Evolutionary conservation across 768 basidiomycete genomes (phyloP), one percentile per base, ranked within the genome.

Genomic region (Suillus plorans): DNA sequence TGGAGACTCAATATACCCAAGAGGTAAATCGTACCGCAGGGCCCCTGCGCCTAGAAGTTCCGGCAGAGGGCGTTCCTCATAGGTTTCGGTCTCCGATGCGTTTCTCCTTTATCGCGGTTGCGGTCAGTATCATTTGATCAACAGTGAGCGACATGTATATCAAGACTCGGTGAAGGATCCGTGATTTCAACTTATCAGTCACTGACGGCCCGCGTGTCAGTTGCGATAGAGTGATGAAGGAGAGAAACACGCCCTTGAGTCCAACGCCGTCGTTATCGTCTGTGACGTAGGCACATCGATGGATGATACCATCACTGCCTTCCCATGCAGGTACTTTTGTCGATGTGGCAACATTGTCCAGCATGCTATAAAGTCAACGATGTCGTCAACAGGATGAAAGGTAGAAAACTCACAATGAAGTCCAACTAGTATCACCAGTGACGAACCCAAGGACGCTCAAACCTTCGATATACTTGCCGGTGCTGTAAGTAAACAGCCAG

Each of bases 401-500:
- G 25, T 25, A 37, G 25, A 39, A 31, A 18, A 69, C 81, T 67
- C 68, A 84, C 82, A 84, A 64, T 1, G 66, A 71, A 45, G 67
- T 79, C 82, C 83, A 84, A 42, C 75, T 71, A 31, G 66, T 55
- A 65, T 84, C 78, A 5, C 78, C 76, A 12, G 81, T 83, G 37
- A 84, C 76, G 59, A 75, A 76, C 0, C 74, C 72, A 37, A 86
- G 71, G 7, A 86, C 78, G 56, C 78, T 80, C 60, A 85, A 71
- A 3, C 84, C 85, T 68, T 86, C 85, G 28, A 86, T 77, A 59
- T 77, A 82, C 64, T 86, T 86, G 36, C 85, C 84, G 36, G 76
- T 80, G 64, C 86, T 86, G 66, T 86, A 85, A 0, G 85, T 85
- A 71, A 85, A 86, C 6, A 84, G 56, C 80, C 82, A 84, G 4